phyloP scores from a whole-genome alignment of 352 stramenopile species.

The Globisporangium radiosum region DNA sequence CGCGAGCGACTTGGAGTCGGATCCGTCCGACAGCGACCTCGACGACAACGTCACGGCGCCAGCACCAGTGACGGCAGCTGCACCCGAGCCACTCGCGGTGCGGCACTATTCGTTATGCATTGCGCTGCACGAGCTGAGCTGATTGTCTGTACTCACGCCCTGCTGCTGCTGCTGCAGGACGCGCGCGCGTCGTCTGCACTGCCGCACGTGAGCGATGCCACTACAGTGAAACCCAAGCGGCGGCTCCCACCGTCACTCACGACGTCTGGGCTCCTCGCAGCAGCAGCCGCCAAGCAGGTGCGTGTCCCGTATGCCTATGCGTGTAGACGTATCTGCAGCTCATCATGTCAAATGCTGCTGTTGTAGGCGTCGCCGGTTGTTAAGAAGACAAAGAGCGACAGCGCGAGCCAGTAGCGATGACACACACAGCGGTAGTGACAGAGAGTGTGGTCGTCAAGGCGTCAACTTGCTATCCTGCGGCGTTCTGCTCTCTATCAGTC shows the following conservation, averaged over 20 bases:
- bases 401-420: neutral
- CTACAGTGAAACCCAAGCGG: conserved; percentile 7
- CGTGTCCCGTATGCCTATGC: neutral
- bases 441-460: too few species aligned
- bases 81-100: neutral
- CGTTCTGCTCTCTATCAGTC: too few species aligned
- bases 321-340: too few species aligned
- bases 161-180: neutral
- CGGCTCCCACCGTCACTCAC: conserved; percentile 2
- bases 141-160: too few species aligned
- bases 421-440: too few species aligned
- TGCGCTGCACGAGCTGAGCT: neutral
- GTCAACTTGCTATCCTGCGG: too few species aligned
- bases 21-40: conserved; percentile 32
- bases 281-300: neutral
- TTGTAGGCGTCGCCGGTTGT: neutral
- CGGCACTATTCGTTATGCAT: neutral
- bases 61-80: neutral
- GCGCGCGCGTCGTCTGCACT: too few species aligned
- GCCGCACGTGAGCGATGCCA: too few species aligned
- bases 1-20: conserved; percentile 40
- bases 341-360: too few species aligned
- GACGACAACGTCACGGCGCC: conserved; percentile 2
- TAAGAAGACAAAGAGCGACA: neutral
- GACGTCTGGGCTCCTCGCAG: neutral